These are phyloP conservation scores for Pisolithus albus DNA, from an alignment of 768 basidiomycete genomes.

Conservation along the genomic window DNA sequence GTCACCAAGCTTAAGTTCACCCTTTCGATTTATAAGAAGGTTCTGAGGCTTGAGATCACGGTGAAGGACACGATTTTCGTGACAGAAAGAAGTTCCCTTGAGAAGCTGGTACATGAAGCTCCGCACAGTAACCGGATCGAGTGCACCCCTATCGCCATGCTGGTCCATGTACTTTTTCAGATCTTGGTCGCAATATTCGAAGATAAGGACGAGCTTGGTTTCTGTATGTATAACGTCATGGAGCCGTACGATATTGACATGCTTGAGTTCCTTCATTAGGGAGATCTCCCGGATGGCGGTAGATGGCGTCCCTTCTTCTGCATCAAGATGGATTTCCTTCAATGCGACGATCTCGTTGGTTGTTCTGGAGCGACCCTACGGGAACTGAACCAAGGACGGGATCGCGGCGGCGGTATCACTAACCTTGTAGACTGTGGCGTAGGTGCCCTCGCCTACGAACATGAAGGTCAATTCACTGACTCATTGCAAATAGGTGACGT, in stretches of 20 bases:
- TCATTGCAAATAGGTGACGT: neutral
- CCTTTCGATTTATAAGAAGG: slow-evolving; percentile 92
- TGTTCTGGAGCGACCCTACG: slow-evolving; percentile 85
- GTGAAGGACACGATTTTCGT: slow-evolving; percentile 96
- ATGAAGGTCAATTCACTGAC: slow-evolving; percentile 3
- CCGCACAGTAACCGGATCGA: slow-evolving; percentile 81
- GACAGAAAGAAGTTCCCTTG: slow-evolving; percentile 96
- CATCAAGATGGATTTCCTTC: slow-evolving; percentile 98
- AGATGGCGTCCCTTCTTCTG: slow-evolving; percentile 97
- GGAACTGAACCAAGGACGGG: slow-evolving; percentile 1
- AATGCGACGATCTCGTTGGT: slow-evolving; percentile 99
- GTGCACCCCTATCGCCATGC: slow-evolving; percentile 90
- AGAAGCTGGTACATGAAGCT: slow-evolving; percentile 98
- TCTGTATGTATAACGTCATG: slow-evolving; percentile 99
- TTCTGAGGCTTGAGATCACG: slow-evolving; percentile 99
- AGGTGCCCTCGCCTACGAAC: slow-evolving; percentile 75
- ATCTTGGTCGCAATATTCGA: slow-evolving; percentile 98
- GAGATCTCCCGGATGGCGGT: slow-evolving; percentile 99
- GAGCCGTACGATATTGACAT: slow-evolving; percentile 95
- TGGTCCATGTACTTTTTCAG: slow-evolving; percentile 99
- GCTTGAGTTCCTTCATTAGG: slow-evolving; percentile 98
- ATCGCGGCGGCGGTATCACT: slow-evolving; percentile 4
- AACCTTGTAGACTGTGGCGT: slow-evolving; percentile 97
- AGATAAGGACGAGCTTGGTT: slow-evolving; percentile 94
- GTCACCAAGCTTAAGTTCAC: slow-evolving; percentile 95